These are phyloP conservation scores for Thermochaetoides thermophila DNA, from an alignment of 495 filamentous ascomycete species.

Conservation along the genomic window DNA sequence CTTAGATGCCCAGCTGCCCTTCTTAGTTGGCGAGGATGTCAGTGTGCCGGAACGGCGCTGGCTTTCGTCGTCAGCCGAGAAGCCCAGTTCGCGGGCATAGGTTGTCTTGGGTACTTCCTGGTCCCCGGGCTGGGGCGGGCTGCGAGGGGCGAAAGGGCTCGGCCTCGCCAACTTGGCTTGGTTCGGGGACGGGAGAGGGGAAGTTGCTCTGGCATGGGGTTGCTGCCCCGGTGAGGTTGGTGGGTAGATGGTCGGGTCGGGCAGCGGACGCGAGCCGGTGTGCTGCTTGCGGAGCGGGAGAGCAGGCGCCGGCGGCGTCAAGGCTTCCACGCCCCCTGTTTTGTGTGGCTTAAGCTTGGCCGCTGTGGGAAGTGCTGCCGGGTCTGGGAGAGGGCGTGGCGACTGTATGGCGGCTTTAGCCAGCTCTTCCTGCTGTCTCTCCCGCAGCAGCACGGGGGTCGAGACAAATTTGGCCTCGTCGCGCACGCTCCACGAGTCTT, in stretches of 20 bases:
- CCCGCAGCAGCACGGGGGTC: too few relatives aligned
- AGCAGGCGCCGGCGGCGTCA: background rate
- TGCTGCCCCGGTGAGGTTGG: constrained; percentile 10
- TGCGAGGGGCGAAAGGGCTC: constrained; percentile 30
- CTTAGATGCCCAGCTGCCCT: constrained; percentile 63
- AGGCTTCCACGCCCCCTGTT: background rate
- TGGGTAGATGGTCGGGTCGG: constrained; percentile 19
- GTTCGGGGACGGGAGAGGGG: constrained; percentile 16
- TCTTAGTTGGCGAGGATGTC: constrained; percentile 38
- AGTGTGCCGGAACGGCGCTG: constrained; percentile 42
- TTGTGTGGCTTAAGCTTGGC: background rate
- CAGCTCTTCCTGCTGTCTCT: constrained; percentile 18
- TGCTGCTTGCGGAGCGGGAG: constrained; percentile 14
- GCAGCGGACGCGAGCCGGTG: constrained; percentile 21
- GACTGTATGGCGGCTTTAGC: constrained; percentile 19
- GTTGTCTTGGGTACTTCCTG: constrained; percentile 26
- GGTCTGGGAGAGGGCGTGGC: background rate
- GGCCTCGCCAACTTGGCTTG: constrained; percentile 22
- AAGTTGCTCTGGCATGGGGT: constrained; percentile 6
- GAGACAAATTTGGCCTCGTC: constrained; percentile 64
- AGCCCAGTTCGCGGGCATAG: constrained; percentile 43
- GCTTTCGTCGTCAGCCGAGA: constrained; percentile 32
- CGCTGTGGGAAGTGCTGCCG: background rate
- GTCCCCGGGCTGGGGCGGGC: constrained; percentile 20
- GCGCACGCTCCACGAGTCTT: constrained; percentile 51